These are phyloP conservation scores for Beauveria rudraprayagi DNA, from an alignment of 2,329 filamentous ascomycete species.

Conservation along the genomic window DNA sequence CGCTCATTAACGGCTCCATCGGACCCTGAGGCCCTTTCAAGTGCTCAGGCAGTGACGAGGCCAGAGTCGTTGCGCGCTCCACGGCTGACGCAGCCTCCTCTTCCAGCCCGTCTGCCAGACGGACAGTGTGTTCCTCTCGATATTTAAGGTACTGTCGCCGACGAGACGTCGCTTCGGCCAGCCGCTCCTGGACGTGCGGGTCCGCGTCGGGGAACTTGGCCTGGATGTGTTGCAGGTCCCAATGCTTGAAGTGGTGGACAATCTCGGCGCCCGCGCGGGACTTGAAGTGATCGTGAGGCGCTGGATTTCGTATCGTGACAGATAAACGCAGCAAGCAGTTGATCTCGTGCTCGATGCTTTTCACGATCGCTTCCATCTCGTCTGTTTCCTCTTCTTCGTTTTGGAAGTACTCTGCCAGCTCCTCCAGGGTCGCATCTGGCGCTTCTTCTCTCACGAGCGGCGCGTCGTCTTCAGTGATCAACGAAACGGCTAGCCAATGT, in stretches of 20 bases:
- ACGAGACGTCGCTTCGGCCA: not conserved
- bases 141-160: conserved; percentile 10
- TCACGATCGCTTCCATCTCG: not conserved
- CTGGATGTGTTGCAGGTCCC: not conserved
- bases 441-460: not conserved
- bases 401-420: not conserved
- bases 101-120: conserved; percentile 2
- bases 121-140: not conserved
- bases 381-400: not conserved
- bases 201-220: not conserved
- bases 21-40: too few species aligned
- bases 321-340: conserved; percentile 10
- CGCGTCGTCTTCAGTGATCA: not conserved
- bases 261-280: not conserved
- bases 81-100: not conserved
- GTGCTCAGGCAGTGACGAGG: not conserved
- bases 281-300: conserved; percentile 10
- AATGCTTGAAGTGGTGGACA: not conserved
- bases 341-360: not conserved
- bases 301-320: conserved; percentile 6
- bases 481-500: not conserved
- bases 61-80: not conserved
- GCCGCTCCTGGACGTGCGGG: not conserved
- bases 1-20: not conserved
- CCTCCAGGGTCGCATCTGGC: not conserved